A percentile compares a stretch with the other conserved stretches of the same genome.
These are phyloP conservation scores for Mrakia frigida DNA, from an alignment of 768 basidiomycete genomes.

Conservation along the genomic window DNA sequence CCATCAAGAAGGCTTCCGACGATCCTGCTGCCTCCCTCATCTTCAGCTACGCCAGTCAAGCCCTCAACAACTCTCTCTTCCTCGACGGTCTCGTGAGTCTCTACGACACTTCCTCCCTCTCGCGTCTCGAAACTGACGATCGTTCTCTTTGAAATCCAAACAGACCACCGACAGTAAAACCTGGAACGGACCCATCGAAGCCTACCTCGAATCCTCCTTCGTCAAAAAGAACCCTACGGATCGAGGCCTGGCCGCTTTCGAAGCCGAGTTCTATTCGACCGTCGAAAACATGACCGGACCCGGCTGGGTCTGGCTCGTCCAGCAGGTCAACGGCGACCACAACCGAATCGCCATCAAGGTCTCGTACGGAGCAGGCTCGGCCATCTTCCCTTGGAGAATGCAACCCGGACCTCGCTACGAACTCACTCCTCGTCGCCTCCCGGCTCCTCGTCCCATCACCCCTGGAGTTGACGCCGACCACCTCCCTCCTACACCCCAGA, in stretches of 20 bases:
- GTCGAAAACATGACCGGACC: slow-evolving; percentile 22
- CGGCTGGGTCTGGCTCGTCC: slow-evolving; percentile 32
- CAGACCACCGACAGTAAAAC: neutral
- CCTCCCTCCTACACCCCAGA: neutral
- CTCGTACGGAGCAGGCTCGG: slow-evolving; percentile 21
- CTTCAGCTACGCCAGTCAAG: slow-evolving; percentile 87
- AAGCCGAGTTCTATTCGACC: neutral
- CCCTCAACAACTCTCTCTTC: slow-evolving; percentile 94
- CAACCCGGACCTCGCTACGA: slow-evolving; percentile 9
- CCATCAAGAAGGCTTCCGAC: slow-evolving; percentile 62
- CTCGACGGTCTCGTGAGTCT: slow-evolving; percentile 71
- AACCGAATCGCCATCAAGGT: slow-evolving; percentile 9
- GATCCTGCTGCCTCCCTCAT: slow-evolving; percentile 59
- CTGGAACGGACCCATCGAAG: neutral
- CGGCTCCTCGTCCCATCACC: neutral
- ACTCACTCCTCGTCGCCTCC: neutral
- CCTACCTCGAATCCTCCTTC: slow-evolving; percentile 15
- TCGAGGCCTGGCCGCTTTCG: neutral
- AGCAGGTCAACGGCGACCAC: neutral
- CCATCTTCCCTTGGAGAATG: neutral
- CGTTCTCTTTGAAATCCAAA: no score
- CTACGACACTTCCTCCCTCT: neutral
- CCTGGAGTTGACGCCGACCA: neutral
- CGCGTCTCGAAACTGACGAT: neutral
- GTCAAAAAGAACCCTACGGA: neutral